These are phyloP conservation scores for Lactarius quietus DNA, from an alignment of 768 basidiomycete species.

Conservation along the genomic window DNA sequence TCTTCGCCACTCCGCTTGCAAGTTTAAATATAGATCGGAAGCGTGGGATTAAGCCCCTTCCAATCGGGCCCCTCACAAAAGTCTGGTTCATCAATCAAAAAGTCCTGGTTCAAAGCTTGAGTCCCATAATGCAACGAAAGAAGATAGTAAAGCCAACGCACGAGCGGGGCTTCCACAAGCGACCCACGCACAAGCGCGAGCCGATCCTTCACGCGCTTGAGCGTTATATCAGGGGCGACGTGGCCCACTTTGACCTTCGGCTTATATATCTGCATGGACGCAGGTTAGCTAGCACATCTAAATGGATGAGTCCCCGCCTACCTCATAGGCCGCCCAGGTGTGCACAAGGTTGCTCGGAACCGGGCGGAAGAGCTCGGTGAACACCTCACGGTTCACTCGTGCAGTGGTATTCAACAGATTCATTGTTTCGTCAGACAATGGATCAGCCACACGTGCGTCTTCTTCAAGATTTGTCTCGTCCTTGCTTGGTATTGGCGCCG, in stretches of 20 bases:
- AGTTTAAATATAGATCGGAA: constrained; percentile 72
- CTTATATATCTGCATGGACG: constrained; percentile 54
- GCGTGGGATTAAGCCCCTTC: constrained; percentile 68
- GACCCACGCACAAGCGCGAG: constrained; percentile 65
- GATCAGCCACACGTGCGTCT: constrained; percentile 73
- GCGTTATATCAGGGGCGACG: constrained; percentile 62
- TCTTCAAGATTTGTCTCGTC: constrained; percentile 58
- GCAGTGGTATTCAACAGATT: constrained; percentile 69
- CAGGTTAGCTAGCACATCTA: background rate
- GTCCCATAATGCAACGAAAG: background rate
- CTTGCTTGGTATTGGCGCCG: constrained; percentile 66
- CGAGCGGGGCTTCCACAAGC: constrained; percentile 73
- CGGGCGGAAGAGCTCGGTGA: constrained; percentile 83
- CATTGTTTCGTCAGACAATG: constrained; percentile 58
- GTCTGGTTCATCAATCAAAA: constrained; percentile 76
- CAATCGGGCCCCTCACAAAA: constrained; percentile 70
- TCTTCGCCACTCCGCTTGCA: background rate
- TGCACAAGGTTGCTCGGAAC: constrained; percentile 81
- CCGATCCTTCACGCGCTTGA: constrained; percentile 72
- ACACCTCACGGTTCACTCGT: constrained; percentile 75
- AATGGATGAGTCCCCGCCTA: constrained; percentile 28
- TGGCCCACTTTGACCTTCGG: constrained; percentile 80
- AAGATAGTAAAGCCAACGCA: constrained; percentile 31
- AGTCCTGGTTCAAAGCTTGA: constrained; percentile 50
- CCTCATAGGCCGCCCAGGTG: constrained; percentile 76